Evolutionary conservation across 2,329 filamentous ascomycete species (phyloP).

Genomic region (Scopulariopsis brevicaulis): DNA sequence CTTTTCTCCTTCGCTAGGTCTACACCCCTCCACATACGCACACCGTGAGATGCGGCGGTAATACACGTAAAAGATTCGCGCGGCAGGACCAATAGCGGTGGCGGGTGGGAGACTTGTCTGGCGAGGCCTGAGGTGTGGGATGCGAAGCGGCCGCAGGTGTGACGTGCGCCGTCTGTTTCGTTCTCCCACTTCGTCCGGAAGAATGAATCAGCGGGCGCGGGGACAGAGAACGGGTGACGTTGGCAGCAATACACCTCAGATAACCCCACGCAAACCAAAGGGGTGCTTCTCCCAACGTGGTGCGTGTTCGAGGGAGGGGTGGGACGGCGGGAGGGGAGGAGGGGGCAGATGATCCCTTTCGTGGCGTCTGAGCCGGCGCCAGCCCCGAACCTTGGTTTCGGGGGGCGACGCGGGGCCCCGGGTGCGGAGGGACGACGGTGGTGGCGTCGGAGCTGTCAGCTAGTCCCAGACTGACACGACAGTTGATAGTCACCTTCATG

Average conservation of each 20-base stretch:
- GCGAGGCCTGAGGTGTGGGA: not conserved
- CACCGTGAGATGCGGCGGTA: too few species aligned
- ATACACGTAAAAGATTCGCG: too few species aligned
- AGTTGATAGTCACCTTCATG: too few species aligned
- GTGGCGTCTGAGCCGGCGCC: not conserved
- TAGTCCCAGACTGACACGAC: not conserved
- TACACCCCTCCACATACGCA: too few species aligned
- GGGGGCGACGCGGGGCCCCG: not conserved
- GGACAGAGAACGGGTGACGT: not conserved
- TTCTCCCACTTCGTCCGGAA: not conserved
- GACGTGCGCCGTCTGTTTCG: not conserved
- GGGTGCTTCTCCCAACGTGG: not conserved
- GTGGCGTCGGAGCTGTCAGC: not conserved
- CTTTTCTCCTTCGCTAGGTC: too few species aligned
- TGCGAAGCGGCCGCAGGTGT: not conserved
- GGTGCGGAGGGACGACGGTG: not conserved
- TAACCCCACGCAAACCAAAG: not conserved
- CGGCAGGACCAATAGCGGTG: too few species aligned
- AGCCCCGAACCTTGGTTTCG: not conserved
- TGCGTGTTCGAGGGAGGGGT: not conserved
- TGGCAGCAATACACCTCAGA: not conserved
- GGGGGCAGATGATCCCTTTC: not conserved
- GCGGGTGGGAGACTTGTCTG: not conserved
- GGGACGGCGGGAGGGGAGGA: not conserved
- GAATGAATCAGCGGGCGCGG: not conserved